Base-by-base conservation (phyloP, 108 stramenopile genomes). In the Licmophora abbreviata region DNA sequence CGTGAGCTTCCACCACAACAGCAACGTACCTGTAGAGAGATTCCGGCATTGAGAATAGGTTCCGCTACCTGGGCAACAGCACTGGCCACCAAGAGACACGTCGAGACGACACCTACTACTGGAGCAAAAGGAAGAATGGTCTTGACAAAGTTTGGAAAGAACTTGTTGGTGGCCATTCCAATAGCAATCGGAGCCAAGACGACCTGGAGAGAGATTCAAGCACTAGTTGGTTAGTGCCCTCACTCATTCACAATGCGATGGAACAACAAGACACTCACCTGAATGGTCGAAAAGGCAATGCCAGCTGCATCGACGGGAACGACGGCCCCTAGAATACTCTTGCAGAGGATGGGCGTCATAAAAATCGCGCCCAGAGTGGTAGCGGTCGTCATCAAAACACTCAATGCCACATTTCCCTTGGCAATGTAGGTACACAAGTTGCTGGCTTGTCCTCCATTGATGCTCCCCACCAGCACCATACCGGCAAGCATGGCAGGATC, bases 341-440 rank as follows among this genome's bases (percentile, higher is more conserved):
- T 95, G 66, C 96, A 95, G 10, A 97, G 76, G 20, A 94, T 59
- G n/a, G 96, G 96, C 10, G 96, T 97, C 93, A 95, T 95, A 59
- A 97, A 70, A 61, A 97, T 97, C 8, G 95, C 96, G 7, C 95
- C 96, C 34, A 97, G 62, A 31, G 96, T 97, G 17, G 96, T 97
- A 26, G 93, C 94, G 21, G 96, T 97, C 1, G 96, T 97, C 96
- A 97, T 97, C 59, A 97, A 72, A 25, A 97, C 96, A 51, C 83
- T 85, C 46, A 97, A 61, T 6, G 96, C 96, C 9, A 97, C 93
- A 70, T 95, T 91, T 32, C 96, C 96, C 51, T 87, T 89, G 41
- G 94, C 96, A 72, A 97, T 97, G 68, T 95, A 97, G 15, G 96
- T 95, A 67, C 94, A 95, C 31, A 97, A 79, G 61, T 97, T 97